Conservation (phyloP, 2,329 filamentous ascomycete species). For the Chlorencoelia australis region DNA sequence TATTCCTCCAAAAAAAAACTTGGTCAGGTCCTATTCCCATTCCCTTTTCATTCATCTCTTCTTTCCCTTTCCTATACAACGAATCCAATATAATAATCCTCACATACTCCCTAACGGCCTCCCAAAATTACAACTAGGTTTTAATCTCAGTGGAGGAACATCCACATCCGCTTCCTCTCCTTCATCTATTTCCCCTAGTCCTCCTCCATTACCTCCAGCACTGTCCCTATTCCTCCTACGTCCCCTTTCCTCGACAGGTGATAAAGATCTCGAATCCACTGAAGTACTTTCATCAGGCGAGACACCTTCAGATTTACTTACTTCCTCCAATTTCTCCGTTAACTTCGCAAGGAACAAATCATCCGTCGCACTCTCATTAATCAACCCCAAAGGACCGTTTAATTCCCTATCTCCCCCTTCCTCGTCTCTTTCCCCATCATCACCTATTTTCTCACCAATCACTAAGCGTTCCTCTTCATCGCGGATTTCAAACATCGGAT, state of each 20-base stretch:
- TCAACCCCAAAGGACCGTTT: slow-evolving; percentile 20
- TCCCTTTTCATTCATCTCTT: too few relatives aligned
- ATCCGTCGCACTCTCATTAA: slow-evolving; percentile 13
- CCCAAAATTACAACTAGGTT: slow-evolving; percentile 21
- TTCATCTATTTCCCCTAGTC: slow-evolving; percentile 6
- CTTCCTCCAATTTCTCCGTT: slow-evolving; percentile 19
- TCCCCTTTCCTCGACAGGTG: slow-evolving; percentile 6
- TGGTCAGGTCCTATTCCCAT: too few relatives aligned
- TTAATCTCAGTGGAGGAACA: slow-evolving; percentile 16
- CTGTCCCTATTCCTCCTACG: neutral
- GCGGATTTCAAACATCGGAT: neutral
- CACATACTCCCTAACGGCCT: slow-evolving; percentile 16
- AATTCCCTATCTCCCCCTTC: slow-evolving; percentile 19
- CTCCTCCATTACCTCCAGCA: neutral
- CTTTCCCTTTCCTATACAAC: too few relatives aligned
- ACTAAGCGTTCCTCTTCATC: neutral
- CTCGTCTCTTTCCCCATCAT: slow-evolving; percentile 4
- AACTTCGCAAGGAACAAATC: slow-evolving; percentile 19
- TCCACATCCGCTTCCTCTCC: slow-evolving; percentile 13
- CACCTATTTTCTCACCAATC: slow-evolving; percentile 3
- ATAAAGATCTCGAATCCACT: slow-evolving; percentile 1
- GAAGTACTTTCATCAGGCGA: slow-evolving; percentile 1
- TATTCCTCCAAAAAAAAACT: too few relatives aligned
- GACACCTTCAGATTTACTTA: slow-evolving; percentile 10
- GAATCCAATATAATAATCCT: too few relatives aligned